phyloP scores from a whole-genome alignment of 305 asterid genomes.

The Fraxinus xanthoxyloides region DNA sequence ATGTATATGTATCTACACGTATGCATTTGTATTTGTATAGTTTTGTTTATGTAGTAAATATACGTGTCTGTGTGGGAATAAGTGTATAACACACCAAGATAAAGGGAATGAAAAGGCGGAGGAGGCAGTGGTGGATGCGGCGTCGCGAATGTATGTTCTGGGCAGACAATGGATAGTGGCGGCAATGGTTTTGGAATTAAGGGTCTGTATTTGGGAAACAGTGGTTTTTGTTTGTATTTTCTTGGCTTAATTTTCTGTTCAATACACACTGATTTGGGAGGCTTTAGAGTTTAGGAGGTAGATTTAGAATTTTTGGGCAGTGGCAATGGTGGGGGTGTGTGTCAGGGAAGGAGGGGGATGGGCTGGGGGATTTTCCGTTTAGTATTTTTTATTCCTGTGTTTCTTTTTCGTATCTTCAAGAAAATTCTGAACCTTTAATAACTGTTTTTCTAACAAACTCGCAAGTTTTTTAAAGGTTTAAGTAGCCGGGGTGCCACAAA shows the following conservation, averaged over 20 bases:
- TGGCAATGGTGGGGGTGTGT: not conserved
- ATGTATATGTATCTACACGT: not conserved
- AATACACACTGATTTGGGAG: not conserved
- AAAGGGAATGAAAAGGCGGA: not conserved
- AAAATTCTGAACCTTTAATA: not conserved
- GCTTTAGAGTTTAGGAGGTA: not conserved
- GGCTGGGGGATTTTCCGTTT: not conserved
- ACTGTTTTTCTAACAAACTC: not conserved
- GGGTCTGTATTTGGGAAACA: not conserved
- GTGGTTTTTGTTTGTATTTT: not conserved
- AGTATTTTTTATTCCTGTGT: not conserved
- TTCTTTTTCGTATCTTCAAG: not conserved
- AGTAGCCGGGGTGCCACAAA: not conserved
- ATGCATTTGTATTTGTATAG: not conserved
- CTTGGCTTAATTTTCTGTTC: not conserved
- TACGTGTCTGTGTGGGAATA: not conserved
- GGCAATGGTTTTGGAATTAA: not conserved
- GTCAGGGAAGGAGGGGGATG: not conserved
- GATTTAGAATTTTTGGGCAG: not conserved
- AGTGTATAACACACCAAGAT: not conserved
- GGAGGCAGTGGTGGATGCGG: not conserved
- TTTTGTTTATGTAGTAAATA: not conserved
- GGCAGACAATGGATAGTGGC: not conserved
- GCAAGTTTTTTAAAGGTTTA: not conserved
- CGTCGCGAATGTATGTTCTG: not conserved